A percentile compares a stretch with the other conserved stretches of the same genome.
These are phyloP conservation scores for Solanum pimpinellifolium DNA, from an alignment of 257 asterid genomes.

Conservation along the genomic window DNA sequence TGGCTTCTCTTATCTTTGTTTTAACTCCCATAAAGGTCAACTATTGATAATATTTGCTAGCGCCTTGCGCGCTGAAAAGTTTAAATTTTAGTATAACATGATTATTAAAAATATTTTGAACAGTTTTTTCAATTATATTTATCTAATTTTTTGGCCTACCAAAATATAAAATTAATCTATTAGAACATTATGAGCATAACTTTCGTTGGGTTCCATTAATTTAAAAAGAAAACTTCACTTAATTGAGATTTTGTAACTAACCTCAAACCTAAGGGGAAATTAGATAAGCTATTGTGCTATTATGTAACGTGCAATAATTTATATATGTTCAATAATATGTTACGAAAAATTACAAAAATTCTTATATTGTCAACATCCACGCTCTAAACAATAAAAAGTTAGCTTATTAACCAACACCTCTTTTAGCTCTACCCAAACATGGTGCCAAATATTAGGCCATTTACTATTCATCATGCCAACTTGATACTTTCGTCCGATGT, in stretches of 20 bases:
- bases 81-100: no score
- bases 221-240: not conserved
- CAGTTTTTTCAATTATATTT: no score
- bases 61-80: not conserved
- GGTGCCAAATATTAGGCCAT: not conserved
- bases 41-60: no score
- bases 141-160: no score
- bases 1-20: no score
- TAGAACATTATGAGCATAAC: not conserved
- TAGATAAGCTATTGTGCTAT: not conserved
- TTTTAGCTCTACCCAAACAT: not conserved
- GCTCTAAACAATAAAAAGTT: not conserved
- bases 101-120: no score
- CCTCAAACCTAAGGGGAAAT: not conserved
- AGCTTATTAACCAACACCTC: not conserved
- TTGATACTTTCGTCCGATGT: no score
- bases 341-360: no score
- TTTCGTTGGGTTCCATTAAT: not conserved
- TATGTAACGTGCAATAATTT: not conserved
- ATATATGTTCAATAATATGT: not conserved
- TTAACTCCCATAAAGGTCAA: not conserved
- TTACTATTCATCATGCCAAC: not conserved
- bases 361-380: fast-evolving
- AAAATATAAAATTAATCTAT: no score
- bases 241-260: not conserved